phyloP scores from a whole-genome alignment of 306 rosid genomes.

The Abrus pulchellus region DNA sequence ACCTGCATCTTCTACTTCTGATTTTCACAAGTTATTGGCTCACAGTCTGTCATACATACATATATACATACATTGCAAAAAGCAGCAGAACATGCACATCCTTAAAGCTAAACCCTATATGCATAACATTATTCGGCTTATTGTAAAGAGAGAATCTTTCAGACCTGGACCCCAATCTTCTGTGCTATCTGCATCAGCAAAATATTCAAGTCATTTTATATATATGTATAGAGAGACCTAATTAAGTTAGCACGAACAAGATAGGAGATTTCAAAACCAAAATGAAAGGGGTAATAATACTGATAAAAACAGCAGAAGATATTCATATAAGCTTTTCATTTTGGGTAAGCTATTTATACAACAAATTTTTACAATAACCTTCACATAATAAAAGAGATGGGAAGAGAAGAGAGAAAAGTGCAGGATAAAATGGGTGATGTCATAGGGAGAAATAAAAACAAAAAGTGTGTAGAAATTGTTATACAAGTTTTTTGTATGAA shows the following conservation, averaged over 20 bases:
- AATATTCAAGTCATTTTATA: constrained; percentile 25
- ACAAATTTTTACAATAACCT: too few species aligned
- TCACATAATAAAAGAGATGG: too few species aligned
- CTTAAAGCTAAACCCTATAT: constrained; percentile 41
- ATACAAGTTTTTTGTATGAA: too few species aligned
- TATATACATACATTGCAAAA: background rate
- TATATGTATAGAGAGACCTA: background rate
- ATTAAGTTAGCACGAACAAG: background rate
- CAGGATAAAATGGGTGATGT: too few species aligned
- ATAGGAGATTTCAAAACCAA: background rate
- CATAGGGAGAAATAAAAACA: too few species aligned
- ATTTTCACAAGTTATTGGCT: constrained; percentile 8
- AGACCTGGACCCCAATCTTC: constrained; percentile 72
- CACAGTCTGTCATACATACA: constrained; percentile 26
- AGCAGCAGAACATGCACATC: constrained; percentile 25
- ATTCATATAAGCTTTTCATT: background rate
- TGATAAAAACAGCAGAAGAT: background rate
- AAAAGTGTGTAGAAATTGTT: too few species aligned
- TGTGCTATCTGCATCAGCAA: constrained; percentile 75
- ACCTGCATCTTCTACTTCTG: constrained; percentile 19
- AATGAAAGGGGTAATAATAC: background rate
- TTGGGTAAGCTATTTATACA: background rate
- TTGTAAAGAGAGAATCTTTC: constrained; percentile 35
- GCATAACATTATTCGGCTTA: constrained; percentile 49
- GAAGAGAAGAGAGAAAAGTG: too few species aligned